Evolutionary conservation across 2,329 filamentous ascomycete genomes (phyloP), one percentile per base, ranked within the genome.

Genomic region (Davidsoniella neocaledoniae): DNA sequence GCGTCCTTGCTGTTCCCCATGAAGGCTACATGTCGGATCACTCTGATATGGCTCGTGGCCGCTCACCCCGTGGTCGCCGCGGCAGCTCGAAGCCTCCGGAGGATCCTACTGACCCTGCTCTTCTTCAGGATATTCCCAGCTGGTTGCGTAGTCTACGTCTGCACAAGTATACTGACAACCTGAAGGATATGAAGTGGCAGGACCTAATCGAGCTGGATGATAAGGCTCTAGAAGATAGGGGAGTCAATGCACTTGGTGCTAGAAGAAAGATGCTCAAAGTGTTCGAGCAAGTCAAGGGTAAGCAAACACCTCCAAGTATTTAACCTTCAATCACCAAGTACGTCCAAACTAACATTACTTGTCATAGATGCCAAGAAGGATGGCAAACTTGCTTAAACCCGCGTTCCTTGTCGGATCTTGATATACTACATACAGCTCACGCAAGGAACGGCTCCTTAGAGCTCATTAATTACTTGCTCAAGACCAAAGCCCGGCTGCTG

Each of bases 231-330:
- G 90, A 96, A 67, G 84, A 86, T 23, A 82, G 86, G 48, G 91
- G 91, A 46, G 91, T 98, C 29, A 95, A 94, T 63, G 91, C 91
- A 49, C 75, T 96, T 51, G 91, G 91, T 58, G 91, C 91, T 16
- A 75, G 91, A 57, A 83, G 90, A 63, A 98, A 98, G 76, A 93
- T 98, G 86, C 70, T 98, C 54, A 98, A 98, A 77, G 91, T 96
- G 51, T 96, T 96, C 66, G 91, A 96, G 59, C 88, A 95, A 70
- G 90, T 96, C 60, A 86, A 79, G 66, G 83, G 77, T 79, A 67
- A 55, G 67, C 29, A 37, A n/a, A 33, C 36, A 21, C 16, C 39
- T 44, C 29, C 9, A 29, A 16, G 5, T 26, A 39, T 44, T 3
- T 8, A 33, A 4, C 17, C 23, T 48, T 25, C 7, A 16, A 26